Evolutionary conservation across 2,329 filamentous ascomycete species (phyloP).

Genomic region (Amauroascus verrucosus): DNA sequence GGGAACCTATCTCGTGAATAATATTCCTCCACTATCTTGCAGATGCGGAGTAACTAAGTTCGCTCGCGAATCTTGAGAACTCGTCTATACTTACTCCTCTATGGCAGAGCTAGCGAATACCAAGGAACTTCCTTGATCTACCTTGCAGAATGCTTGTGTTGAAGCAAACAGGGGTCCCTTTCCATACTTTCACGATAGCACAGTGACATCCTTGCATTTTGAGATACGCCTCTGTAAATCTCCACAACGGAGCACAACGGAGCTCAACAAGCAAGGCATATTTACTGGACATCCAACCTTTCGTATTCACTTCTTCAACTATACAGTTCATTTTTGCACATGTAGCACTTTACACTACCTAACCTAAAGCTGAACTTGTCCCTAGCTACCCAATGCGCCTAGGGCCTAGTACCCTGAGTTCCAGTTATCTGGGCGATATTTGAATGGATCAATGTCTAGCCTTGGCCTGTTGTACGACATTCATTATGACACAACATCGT

Average conservation of each 20-base stretch:
- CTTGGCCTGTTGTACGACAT: not conserved
- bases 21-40: not conserved
- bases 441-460: not conserved
- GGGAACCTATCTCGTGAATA: not conserved
- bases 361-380: not conserved
- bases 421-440: not conserved
- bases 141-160: slow-evolving; percentile 11
- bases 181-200: not conserved
- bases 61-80: not conserved
- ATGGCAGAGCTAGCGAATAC: not conserved
- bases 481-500: not conserved
- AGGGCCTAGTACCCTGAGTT: not conserved
- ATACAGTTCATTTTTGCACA: not conserved
- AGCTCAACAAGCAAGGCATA: not conserved
- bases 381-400: not conserved
- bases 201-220: not conserved
- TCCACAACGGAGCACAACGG: too few species aligned
- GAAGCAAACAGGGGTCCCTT: not conserved
- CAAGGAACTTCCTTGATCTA: slow-evolving; percentile 9
- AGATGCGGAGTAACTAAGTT: not conserved
- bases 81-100: slow-evolving; percentile 1
- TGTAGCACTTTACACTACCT: not conserved
- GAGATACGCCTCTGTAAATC: not conserved
- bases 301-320: not conserved
- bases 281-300: not conserved